These are phyloP conservation scores for Talaromyces marneffei DNA, from an alignment of 2,329 filamentous ascomycete species.

Conservation along the genomic window DNA sequence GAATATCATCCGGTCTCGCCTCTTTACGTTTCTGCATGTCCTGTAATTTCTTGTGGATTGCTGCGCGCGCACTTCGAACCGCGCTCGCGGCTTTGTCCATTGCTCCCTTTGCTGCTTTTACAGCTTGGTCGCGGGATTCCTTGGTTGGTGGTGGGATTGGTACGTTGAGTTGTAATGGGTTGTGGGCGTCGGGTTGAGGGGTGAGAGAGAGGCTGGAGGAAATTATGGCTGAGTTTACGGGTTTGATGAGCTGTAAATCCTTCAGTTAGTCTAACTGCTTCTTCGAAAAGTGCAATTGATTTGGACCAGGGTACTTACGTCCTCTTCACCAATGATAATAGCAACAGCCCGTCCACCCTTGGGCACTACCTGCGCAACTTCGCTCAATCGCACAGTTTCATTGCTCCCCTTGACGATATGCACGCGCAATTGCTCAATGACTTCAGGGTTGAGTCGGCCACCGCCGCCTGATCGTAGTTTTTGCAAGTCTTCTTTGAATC, in stretches of 20 bases:
- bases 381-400: conserved; percentile 50
- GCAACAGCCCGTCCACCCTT: conserved; percentile 57
- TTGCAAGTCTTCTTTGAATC: conserved; percentile 56
- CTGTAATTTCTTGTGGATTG: conserved; percentile 42
- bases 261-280: not conserved
- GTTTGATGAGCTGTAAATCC: conserved; percentile 39
- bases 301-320: conserved; percentile 42
- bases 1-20: conserved; percentile 41
- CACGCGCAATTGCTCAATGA: conserved; percentile 58
- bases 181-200: conserved; percentile 39
- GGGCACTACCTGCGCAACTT: conserved; percentile 62
- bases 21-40: conserved; percentile 40
- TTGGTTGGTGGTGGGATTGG: conserved; percentile 43
- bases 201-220: conserved; percentile 40
- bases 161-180: conserved; percentile 41
- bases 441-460: conserved; percentile 57
- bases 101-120: conserved; percentile 36
- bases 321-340: conserved; percentile 59
- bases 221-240: conserved; percentile 38
- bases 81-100: conserved; percentile 38
- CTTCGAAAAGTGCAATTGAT: not conserved
- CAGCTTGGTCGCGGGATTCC: conserved; percentile 40
- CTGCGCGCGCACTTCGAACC: conserved; percentile 39
- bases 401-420: conserved; percentile 49
- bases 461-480: conserved; percentile 59